phyloP scores from a whole-genome alignment of 805 yeast species.

The Clavispora fructus region DNA sequence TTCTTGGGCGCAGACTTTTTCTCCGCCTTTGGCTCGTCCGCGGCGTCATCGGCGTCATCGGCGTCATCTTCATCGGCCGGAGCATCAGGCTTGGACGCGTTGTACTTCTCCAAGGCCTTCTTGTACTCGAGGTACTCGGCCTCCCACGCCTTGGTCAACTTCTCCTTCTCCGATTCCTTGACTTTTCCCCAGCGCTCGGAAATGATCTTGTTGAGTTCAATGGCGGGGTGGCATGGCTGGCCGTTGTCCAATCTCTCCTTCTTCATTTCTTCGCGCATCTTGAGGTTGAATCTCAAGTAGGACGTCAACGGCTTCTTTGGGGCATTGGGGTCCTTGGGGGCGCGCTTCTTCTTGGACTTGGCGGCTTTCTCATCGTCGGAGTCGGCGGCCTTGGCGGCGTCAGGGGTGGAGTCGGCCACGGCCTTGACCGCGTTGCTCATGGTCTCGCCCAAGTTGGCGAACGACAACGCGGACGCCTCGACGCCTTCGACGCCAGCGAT shows the following conservation, averaged over 20 bases:
- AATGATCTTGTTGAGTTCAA: slow-evolving; percentile 74
- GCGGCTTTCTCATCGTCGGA: slow-evolving; percentile 15
- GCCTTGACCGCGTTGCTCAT: slow-evolving; percentile 30
- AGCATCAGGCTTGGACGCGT: slow-evolving; percentile 20
- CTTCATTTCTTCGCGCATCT: slow-evolving; percentile 64
- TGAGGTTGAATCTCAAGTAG: slow-evolving; percentile 71
- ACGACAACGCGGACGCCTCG: slow-evolving; percentile 34
- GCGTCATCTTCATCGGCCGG: slow-evolving; percentile 1
- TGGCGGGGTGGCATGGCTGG: slow-evolving; percentile 59
- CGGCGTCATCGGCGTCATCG: background rate
- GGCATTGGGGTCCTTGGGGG: slow-evolving; percentile 76
- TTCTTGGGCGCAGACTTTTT: slow-evolving; percentile 1
- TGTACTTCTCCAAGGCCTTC: slow-evolving; percentile 31
- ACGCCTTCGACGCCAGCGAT: slow-evolving; percentile 43
- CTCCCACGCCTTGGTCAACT: slow-evolving; percentile 59
- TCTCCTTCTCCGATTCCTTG: slow-evolving; percentile 61
- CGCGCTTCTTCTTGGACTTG: slow-evolving; percentile 48
- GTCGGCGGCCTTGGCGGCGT: slow-evolving; percentile 11
- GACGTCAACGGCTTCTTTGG: slow-evolving; percentile 93
- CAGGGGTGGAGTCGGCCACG: slow-evolving; percentile 25
- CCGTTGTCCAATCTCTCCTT: slow-evolving; percentile 58
- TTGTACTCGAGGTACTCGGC: slow-evolving; percentile 36
- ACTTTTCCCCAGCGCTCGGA: slow-evolving; percentile 75
- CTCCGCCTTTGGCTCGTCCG: background rate
- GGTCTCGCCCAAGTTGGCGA: slow-evolving; percentile 24